Conservation (phyloP, 2,329 filamentous ascomycete genomes). For the Xylaria sp. region DNA sequence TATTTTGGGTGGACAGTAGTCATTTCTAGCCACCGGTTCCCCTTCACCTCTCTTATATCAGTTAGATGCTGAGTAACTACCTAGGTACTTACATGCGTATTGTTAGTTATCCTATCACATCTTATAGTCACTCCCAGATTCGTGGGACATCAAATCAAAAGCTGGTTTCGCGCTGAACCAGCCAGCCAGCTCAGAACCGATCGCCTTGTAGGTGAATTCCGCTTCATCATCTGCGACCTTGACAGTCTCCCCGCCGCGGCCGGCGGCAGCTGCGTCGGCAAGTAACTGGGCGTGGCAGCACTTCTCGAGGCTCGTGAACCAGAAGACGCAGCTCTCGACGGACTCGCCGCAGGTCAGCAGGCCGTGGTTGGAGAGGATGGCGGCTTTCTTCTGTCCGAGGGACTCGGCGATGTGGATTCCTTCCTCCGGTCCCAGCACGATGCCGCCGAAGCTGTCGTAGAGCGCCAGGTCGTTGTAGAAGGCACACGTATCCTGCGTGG, state of each 20-base stretch:
- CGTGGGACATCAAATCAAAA: conserved; percentile 67
- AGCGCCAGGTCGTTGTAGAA: conserved; percentile 65
- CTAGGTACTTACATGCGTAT: neutral
- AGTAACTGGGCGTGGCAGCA: conserved; percentile 62
- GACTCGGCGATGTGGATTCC: conserved; percentile 60
- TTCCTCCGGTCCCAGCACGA: conserved; percentile 65
- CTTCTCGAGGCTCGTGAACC: conserved; percentile 64
- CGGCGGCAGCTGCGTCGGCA: conserved; percentile 69
- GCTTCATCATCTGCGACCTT: conserved; percentile 77
- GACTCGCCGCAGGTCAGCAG: conserved; percentile 62
- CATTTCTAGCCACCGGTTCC: too few relatives aligned
- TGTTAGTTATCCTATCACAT: conserved; percentile 28
- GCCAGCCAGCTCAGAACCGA: conserved; percentile 70
- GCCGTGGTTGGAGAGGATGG: conserved; percentile 66
- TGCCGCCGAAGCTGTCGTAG: conserved; percentile 62
- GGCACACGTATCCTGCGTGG: conserved; percentile 71
- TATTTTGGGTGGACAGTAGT: too few relatives aligned
- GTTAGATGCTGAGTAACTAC: neutral
- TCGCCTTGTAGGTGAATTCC: conserved; percentile 71
- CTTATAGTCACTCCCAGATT: conserved; percentile 44
- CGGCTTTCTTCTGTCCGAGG: conserved; percentile 62
- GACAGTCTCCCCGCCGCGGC: conserved; percentile 71
- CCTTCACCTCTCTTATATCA: too few relatives aligned
- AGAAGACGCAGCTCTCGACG: conserved; percentile 64
- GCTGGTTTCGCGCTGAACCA: conserved; percentile 78